These are phyloP conservation scores for Apiospora saccharicola DNA, from an alignment of 2,329 filamentous ascomycete genomes.

Conservation along the genomic window DNA sequence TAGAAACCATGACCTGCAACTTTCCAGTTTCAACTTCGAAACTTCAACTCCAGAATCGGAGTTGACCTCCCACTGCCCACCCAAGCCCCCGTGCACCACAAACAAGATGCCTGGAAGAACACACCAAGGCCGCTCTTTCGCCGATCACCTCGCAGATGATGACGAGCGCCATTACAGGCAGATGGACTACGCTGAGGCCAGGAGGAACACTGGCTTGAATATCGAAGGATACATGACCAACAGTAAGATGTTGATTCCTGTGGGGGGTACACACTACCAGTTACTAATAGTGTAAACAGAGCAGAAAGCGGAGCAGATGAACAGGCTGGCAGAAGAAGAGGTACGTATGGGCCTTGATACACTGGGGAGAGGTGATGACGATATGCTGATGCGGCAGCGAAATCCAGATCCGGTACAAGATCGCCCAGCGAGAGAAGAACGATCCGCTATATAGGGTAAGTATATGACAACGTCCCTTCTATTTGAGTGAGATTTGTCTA, in stretches of 20 bases:
- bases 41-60: neutral
- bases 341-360: neutral
- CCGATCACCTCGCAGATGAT: constrained; percentile 1
- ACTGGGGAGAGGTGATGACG: neutral
- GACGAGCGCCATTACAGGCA: constrained; percentile 12
- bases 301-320: neutral
- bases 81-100: neutral
- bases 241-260: neutral
- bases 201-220: constrained; percentile 2
- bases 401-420: constrained; percentile 31
- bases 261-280: neutral
- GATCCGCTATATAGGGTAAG: constrained; percentile 38
- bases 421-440: constrained; percentile 37
- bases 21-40: neutral
- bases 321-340: neutral
- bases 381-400: neutral
- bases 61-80: neutral
- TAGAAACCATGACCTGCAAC: neutral
- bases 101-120: neutral
- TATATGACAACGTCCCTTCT: neutral
- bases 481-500: neutral
- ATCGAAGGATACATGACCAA: constrained; percentile 3
- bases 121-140: neutral
- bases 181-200: neutral
- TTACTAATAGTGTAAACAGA: neutral